These are phyloP conservation scores for Dioscorea alata DNA, from an alignment of 106 monocot genomes.

Conservation along the genomic window DNA sequence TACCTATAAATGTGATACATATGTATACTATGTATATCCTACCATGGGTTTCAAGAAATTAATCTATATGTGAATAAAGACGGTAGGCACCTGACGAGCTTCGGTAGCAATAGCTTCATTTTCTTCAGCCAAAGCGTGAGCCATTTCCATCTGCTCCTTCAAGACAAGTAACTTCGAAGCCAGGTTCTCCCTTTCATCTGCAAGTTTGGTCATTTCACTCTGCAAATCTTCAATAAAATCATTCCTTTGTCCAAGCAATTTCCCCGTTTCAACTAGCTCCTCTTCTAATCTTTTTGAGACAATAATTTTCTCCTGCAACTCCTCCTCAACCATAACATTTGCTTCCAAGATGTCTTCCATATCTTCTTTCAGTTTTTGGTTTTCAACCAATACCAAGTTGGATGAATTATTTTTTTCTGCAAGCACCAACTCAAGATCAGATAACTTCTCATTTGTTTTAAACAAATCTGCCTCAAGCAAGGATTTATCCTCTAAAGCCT, in stretches of 20 bases:
- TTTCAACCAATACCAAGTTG: slow-evolving; percentile 38
- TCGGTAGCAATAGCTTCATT: slow-evolving; percentile 83
- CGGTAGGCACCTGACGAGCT: slow-evolving; percentile 53
- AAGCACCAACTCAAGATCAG: slow-evolving; percentile 29
- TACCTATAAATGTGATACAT: too few relatives aligned
- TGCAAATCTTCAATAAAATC: slow-evolving; percentile 26
- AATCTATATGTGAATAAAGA: neutral
- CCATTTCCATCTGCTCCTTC: slow-evolving; percentile 67
- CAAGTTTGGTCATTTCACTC: slow-evolving; percentile 29
- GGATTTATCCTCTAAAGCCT: slow-evolving; percentile 9
- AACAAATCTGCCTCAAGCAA: slow-evolving; percentile 30
- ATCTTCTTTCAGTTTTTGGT: slow-evolving; percentile 37
- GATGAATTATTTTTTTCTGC: slow-evolving; percentile 22
- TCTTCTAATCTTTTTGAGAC: slow-evolving; percentile 39
- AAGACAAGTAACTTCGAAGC: slow-evolving; percentile 29
- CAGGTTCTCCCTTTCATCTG: slow-evolving; percentile 34
- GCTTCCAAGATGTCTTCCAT: slow-evolving; percentile 20
- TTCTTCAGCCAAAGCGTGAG: slow-evolving; percentile 73
- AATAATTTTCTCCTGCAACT: slow-evolving; percentile 32
- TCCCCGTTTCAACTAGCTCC: slow-evolving; percentile 39
- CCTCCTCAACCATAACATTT: slow-evolving; percentile 31
- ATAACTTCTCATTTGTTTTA: slow-evolving; percentile 31
- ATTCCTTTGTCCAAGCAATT: slow-evolving; percentile 34
- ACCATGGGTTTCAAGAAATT: too few relatives aligned
- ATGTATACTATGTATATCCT: too few relatives aligned